Evolutionary conservation across 225 moss, liverwort and hornwort genomes (phyloP).

Genomic region (Asterella californica): DNA sequence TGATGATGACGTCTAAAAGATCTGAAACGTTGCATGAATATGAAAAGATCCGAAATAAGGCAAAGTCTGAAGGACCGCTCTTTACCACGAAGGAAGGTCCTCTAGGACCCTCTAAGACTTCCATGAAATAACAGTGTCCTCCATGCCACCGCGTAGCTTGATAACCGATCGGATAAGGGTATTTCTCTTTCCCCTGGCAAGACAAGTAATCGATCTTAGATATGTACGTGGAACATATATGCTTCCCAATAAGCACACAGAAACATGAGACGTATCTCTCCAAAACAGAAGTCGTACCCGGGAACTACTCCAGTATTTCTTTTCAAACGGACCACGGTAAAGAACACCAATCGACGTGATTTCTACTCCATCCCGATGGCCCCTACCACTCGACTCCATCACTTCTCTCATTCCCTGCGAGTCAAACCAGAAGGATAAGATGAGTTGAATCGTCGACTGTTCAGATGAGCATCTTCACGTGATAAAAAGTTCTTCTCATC

Average conservation of each 20-base stretch:
- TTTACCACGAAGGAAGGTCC: slow-evolving; percentile 43
- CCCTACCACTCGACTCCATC: slow-evolving; percentile 8
- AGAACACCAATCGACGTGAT: slow-evolving; percentile 35
- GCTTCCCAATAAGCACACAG: neutral
- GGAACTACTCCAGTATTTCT: slow-evolving; percentile 49
- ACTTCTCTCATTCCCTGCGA: neutral
- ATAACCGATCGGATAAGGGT: slow-evolving; percentile 42
- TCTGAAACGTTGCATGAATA: neutral
- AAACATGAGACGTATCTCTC: neutral
- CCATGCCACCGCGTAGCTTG: slow-evolving; percentile 44
- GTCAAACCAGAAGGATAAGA: neutral
- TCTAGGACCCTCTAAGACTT: slow-evolving; percentile 36
- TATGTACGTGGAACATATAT: neutral
- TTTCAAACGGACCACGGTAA: slow-evolving; percentile 35
- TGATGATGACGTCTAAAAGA: neutral
- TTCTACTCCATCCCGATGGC: slow-evolving; percentile 33
- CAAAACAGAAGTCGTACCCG: slow-evolving; percentile 20
- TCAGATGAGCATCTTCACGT: neutral
- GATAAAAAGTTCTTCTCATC: neutral
- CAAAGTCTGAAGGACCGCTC: neutral
- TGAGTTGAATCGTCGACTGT: neutral
- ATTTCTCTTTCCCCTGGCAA: slow-evolving; percentile 39
- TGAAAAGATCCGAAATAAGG: neutral
- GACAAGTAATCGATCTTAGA: neutral
- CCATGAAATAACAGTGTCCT: slow-evolving; percentile 42